A percentile compares a stretch with the other conserved stretches of the same genome.
Conservation (phyloP, 2,329 filamentous ascomycete species). For the Trichoderma atroviride region DNA sequence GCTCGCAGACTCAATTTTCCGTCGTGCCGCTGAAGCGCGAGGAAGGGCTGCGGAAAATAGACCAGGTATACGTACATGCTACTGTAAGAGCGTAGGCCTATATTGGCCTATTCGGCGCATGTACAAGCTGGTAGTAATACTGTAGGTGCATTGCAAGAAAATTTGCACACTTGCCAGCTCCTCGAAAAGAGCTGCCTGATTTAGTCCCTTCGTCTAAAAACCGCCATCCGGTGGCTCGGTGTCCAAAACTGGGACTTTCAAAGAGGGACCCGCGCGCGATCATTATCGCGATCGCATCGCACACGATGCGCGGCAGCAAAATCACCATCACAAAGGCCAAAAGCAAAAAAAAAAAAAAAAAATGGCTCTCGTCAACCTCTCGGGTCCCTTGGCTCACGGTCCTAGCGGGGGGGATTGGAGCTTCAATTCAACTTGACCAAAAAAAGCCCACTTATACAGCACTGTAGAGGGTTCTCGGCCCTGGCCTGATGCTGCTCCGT, state of each 20-base stretch:
- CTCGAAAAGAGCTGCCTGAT: background rate
- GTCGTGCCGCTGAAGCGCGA: background rate
- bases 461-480: background rate
- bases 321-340: too few species aligned
- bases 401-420: background rate
- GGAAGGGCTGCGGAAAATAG: background rate
- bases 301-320: background rate
- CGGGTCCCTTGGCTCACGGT: background rate
- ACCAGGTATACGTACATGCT: background rate
- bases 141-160: too few species aligned
- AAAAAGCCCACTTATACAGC: background rate
- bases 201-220: background rate
- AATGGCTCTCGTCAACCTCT: background rate
- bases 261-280: background rate
- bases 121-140: background rate
- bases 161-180: too few species aligned
- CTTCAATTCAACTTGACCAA: background rate
- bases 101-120: background rate
- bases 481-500: conserved; percentile 13
- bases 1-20: conserved; percentile 20
- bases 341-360: background rate
- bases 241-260: background rate
- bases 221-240: background rate
- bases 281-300: conserved; percentile 13
- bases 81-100: background rate